Evolutionary conservation across 177 flowering plant species (phyloP), one percentile per base, ranked within the genome.

Genomic region (Vitis hybrid): DNA sequence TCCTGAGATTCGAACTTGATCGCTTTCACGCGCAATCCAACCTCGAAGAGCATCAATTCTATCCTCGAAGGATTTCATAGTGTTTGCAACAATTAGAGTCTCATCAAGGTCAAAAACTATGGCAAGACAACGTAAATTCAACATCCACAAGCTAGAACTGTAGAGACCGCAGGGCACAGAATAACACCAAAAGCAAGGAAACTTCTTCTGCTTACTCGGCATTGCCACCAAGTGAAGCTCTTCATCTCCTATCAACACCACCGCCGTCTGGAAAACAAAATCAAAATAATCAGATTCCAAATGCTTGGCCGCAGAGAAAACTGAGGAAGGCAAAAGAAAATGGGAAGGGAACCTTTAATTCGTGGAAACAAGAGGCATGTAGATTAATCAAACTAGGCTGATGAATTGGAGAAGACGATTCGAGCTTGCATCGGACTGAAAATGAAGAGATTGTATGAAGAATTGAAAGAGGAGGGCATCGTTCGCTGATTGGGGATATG

Each of bases 101-200:
- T 96, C 99, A 46, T 96, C 99, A 2, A 96, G 94, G 87, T 96
- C 99, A 63, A 96, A 96, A 11, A 93, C 99, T 72, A 94, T 92
- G 0, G 94, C 75, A 7, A 96, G 84, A 73, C 98, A 96, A 18
- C 99, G 78, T 61, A 83, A 56, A 77, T 96, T 93, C 76, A 96
- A 79, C 97, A 94, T 81, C 60, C 86, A 81, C 54, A 88, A 66
- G 61, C 97, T 89, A 6, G 94, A 74, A 64, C 68, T 68, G 60
- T 93, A 96, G 8, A 93, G 81, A 30, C 93, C 89, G 10, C 18
- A 6, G 3, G 91, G 89, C 16, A 84, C 94, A 0, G 90, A 70
- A 59, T 74, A 93, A 76, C 97, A 88, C 99, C 99, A 93, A 65
- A 96, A 96, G 66, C 97, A 88, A 0, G 94, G 92, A 54, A 87